phyloP scores from a whole-genome alignment of 768 basidiomycete species.

The Podaxis sp. region DNA sequence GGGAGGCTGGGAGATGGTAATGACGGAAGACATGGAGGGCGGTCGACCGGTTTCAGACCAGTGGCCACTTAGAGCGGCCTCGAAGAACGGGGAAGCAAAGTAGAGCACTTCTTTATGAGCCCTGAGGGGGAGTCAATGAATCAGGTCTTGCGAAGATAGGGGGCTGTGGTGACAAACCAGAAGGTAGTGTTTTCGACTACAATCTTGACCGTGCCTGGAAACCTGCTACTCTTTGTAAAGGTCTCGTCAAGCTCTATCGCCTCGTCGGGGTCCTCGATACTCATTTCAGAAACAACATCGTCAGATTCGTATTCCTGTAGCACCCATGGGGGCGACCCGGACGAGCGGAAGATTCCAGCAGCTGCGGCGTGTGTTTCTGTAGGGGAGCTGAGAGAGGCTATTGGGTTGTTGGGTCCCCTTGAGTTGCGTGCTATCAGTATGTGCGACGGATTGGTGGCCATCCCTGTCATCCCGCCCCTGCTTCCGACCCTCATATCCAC shows the following conservation, averaged over 20 bases:
- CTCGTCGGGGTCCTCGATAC: slow-evolving; percentile 63
- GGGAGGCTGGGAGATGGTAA: slow-evolving; percentile 81
- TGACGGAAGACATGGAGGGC: slow-evolving; percentile 76
- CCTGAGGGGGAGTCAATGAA: slow-evolving; percentile 41
- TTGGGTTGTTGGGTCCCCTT: slow-evolving; percentile 70
- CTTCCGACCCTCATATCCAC: background rate
- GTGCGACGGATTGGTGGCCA: slow-evolving; percentile 80
- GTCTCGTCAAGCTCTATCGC: slow-evolving; percentile 81
- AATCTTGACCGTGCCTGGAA: slow-evolving; percentile 90
- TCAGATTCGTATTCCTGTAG: slow-evolving; percentile 74
- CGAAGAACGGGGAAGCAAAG: slow-evolving; percentile 95
- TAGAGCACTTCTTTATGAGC: slow-evolving; percentile 89
- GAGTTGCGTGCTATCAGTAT: slow-evolving; percentile 89
- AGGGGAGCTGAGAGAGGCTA: slow-evolving; percentile 79
- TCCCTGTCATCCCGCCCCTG: slow-evolving; percentile 19
- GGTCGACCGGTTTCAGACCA: slow-evolving; percentile 90
- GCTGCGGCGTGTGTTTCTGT: slow-evolving; percentile 90
- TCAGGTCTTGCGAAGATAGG: slow-evolving; percentile 3
- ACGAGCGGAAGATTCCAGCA: slow-evolving; percentile 78
- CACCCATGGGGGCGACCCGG: slow-evolving; percentile 79
- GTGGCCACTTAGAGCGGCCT: slow-evolving; percentile 85
- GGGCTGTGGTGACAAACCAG: slow-evolving; percentile 56
- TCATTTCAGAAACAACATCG: slow-evolving; percentile 68
- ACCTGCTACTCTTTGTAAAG: slow-evolving; percentile 63
- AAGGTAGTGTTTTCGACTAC: slow-evolving; percentile 87